A percentile compares a stretch with the other conserved stretches of the same genome.
Evolutionary conservation across 2,329 filamentous ascomycete species (phyloP).

Genomic region (Fusarium illudens): DNA sequence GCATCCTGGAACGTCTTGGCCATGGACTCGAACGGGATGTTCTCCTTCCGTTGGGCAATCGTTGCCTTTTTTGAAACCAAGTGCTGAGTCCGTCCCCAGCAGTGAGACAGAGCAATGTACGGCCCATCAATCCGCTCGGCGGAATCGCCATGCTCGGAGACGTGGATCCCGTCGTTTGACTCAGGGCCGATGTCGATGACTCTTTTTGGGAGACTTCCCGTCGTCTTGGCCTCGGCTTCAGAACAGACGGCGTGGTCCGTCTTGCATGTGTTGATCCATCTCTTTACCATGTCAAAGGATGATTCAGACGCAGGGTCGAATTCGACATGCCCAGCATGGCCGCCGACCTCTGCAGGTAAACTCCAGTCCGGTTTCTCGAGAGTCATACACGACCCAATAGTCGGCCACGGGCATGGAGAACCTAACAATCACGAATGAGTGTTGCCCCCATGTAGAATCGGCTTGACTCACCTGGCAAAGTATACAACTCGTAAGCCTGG

Average conservation of each 20-base stretch:
- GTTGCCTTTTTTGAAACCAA: conserved; percentile 19
- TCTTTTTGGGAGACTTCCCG: conserved; percentile 26
- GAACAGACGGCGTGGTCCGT: conserved; percentile 17
- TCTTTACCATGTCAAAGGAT: conserved; percentile 23
- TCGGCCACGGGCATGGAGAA: conserved; percentile 27
- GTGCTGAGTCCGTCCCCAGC: conserved; percentile 31
- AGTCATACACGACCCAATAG: conserved; percentile 27
- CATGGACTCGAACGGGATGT: conserved; percentile 26
- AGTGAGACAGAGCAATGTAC: conserved; percentile 38
- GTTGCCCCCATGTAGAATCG: rapidly evolving
- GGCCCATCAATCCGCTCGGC: conserved; percentile 1
- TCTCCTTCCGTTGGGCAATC: conserved; percentile 25
- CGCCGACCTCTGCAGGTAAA: conserved; percentile 6
- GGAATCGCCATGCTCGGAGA: conserved; percentile 24
- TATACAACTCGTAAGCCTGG: conserved; percentile 30
- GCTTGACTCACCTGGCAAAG: conserved; percentile 17
- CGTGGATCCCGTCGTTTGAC: conserved; percentile 26
- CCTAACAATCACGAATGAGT: neutral
- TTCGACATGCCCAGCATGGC: conserved; percentile 23
- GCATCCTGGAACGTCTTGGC: conserved; percentile 36
- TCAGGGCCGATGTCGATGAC: conserved; percentile 29
- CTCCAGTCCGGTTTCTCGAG: conserved; percentile 13
- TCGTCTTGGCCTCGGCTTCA: conserved; percentile 14
- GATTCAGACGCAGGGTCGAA: conserved; percentile 15
- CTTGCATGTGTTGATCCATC: conserved; percentile 31